These are phyloP conservation scores for Przewalskia tangutica DNA, from an alignment of 257 asterid species.

Conservation along the genomic window DNA sequence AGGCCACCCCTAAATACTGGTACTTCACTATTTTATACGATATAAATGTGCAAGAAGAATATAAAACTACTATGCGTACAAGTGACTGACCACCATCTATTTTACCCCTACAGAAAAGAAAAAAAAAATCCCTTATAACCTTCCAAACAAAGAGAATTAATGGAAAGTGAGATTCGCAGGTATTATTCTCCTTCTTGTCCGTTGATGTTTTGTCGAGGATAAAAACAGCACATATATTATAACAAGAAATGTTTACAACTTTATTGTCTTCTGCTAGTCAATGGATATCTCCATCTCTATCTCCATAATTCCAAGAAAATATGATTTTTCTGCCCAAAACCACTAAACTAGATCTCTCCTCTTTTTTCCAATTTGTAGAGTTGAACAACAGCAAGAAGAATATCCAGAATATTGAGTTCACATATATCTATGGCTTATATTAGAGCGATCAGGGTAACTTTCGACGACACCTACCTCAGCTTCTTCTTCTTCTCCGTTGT, in stretches of 20 bases:
- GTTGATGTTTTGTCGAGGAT: constrained; percentile 15
- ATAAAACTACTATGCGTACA: constrained; percentile 11
- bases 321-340: constrained; percentile 18
- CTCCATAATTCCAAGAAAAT: constrained; percentile 5
- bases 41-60: neutral
- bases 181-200: constrained; percentile 31
- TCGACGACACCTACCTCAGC: too few relatives aligned
- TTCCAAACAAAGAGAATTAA: constrained; percentile 74
- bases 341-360: neutral
- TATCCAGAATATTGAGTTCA: neutral
- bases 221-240: neutral
- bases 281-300: constrained; percentile 35
- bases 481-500: too few relatives aligned
- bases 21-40: too few relatives aligned
- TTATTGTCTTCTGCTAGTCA: constrained; percentile 18
- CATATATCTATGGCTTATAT: constrained; percentile 26
- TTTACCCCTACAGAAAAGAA: constrained; percentile 26
- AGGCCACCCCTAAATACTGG: too few relatives aligned
- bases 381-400: neutral
- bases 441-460: too few relatives aligned
- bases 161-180: constrained; percentile 63
- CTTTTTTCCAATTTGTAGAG: neutral
- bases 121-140: constrained; percentile 28
- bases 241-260: neutral
- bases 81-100: constrained; percentile 61